Evolutionary conservation across 306 rosid species (phyloP).

Genomic region (Urtica urens): DNA sequence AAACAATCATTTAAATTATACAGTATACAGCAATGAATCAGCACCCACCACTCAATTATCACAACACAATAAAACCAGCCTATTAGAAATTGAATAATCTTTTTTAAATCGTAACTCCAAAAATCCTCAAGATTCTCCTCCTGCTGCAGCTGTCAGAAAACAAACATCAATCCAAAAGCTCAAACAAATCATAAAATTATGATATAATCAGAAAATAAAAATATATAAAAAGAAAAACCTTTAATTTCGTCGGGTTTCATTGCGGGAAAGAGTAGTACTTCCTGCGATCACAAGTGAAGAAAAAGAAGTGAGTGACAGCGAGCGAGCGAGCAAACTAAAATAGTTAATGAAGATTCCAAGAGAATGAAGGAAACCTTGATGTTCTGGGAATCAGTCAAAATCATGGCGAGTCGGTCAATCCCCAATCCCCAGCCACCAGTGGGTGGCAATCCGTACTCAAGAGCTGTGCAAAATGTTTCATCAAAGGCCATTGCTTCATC

Average conservation of each 20-base stretch:
- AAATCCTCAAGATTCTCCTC: too few relatives aligned
- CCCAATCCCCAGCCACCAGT: constrained; percentile 98
- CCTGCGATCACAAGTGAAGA: constrained; percentile 34
- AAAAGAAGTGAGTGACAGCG: not conserved
- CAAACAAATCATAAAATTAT: too few relatives aligned
- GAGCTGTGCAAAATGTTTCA: constrained; percentile 76
- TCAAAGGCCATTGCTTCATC: constrained; percentile 94
- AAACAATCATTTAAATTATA: too few relatives aligned
- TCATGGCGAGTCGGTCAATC: constrained; percentile 73
- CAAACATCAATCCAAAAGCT: too few relatives aligned
- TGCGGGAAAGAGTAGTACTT: constrained; percentile 90
- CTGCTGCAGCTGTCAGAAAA: too few relatives aligned
- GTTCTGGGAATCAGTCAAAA: constrained; percentile 76
- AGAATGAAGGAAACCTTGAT: constrained; percentile 46
- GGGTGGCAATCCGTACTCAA: constrained; percentile 96
- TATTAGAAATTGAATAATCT: too few relatives aligned
- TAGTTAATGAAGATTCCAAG: not conserved
- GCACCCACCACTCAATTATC: too few relatives aligned
- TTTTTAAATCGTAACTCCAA: too few relatives aligned
- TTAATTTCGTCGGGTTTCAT: constrained; percentile 75
- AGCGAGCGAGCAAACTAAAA: not conserved
- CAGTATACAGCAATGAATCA: too few relatives aligned
- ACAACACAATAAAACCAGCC: too few relatives aligned
- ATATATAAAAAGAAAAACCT: too few relatives aligned
- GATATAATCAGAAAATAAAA: too few relatives aligned